Evolutionary conservation across 345 rosid genomes (phyloP).

Genomic region (Euphorbia lathyris): DNA sequence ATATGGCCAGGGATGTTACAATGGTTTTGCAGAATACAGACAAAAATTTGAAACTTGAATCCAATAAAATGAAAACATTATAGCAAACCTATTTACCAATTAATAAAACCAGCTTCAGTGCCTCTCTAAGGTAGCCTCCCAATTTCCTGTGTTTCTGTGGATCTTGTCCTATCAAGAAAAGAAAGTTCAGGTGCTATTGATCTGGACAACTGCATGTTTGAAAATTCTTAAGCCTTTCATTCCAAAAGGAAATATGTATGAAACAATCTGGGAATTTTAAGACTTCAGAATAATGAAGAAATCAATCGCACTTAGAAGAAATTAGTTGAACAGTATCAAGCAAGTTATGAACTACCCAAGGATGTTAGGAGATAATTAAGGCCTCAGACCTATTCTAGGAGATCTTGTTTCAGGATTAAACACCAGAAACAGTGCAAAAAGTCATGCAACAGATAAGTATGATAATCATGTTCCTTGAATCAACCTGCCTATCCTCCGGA

Average conservation of each 20-base stretch:
- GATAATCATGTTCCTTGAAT: background rate
- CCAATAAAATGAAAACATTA: background rate
- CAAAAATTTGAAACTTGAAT: slow-evolving; percentile 7
- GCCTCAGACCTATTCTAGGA: background rate
- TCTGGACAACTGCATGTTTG: background rate
- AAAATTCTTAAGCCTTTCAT: background rate
- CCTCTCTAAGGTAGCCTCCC: slow-evolving; percentile 62
- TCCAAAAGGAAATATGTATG: background rate
- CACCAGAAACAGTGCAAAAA: background rate
- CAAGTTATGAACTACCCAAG: background rate
- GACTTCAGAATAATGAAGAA: background rate
- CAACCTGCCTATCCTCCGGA: background rate
- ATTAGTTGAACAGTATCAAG: background rate
- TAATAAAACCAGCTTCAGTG: slow-evolving; percentile 77
- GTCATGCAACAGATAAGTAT: background rate
- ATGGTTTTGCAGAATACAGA: background rate
- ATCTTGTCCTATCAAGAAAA: slow-evolving; percentile 44
- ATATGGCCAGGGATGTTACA: background rate
- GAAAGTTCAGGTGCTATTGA: slow-evolving; percentile 12
- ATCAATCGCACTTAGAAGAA: background rate
- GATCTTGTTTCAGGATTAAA: background rate
- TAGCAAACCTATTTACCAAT: slow-evolving; percentile 45
- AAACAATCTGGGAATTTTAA: background rate
- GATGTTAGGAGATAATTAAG: background rate
- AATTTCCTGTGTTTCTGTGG: slow-evolving; percentile 52